A percentile compares a stretch with the other conserved stretches of the same genome.
phyloP scores from a whole-genome alignment of 164 flowering plant genomes.

The Warburgia ugandensis region DNA sequence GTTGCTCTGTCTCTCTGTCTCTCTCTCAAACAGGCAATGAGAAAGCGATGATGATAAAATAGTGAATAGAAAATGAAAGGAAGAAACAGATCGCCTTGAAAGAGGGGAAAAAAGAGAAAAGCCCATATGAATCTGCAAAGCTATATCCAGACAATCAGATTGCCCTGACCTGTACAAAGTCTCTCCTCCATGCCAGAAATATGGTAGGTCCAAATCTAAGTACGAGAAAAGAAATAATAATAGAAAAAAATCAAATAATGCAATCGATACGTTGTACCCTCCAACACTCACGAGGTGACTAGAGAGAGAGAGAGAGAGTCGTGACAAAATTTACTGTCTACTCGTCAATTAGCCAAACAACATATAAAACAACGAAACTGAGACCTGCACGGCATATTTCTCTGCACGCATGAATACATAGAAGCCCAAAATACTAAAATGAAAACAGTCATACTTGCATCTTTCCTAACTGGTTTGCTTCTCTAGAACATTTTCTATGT shows the following conservation, averaged over 20 bases:
- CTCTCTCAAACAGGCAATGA: too few relatives aligned
- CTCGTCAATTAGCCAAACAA: conserved; percentile 26
- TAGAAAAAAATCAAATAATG: conserved; percentile 15
- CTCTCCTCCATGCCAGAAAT: neutral
- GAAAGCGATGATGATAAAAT: too few relatives aligned
- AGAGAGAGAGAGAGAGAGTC: conserved; percentile 20
- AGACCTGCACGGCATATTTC: conserved; percentile 26
- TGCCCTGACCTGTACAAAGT: neutral
- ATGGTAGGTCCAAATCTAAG: neutral
- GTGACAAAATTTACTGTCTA: conserved; percentile 23
- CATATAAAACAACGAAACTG: conserved; percentile 39
- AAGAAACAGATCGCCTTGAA: too few relatives aligned
- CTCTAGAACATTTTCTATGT: neutral
- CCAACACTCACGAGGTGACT: conserved; percentile 36
- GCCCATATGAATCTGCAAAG: too few relatives aligned
- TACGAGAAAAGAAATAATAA: conserved; percentile 11
- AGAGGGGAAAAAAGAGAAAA: too few relatives aligned
- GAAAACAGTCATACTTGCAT: neutral
- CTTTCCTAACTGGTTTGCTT: neutral
- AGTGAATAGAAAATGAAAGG: too few relatives aligned
- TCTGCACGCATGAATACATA: conserved; percentile 20
- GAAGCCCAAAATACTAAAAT: conserved; percentile 3
- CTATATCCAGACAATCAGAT: too few relatives aligned
- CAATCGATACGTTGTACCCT: conserved; percentile 11
- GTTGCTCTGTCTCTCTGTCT: too few relatives aligned